These are phyloP conservation scores for Flaveria sonorensis DNA, from an alignment of 129 eudicot genomes.

Conservation along the genomic window DNA sequence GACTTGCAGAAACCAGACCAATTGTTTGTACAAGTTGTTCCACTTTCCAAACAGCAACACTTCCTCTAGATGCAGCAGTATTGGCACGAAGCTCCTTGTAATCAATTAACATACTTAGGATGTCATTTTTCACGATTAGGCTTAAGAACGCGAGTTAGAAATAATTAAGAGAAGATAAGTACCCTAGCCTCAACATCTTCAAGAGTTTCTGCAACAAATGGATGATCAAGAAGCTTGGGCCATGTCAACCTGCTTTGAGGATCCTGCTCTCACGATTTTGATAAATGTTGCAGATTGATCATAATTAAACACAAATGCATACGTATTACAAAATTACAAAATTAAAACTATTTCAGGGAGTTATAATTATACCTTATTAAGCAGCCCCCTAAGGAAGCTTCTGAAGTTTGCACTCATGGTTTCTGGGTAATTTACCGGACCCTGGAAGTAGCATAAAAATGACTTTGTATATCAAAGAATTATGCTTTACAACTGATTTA, in stretches of 20 bases:
- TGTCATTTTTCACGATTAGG: constrained; percentile 15
- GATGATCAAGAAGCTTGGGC: constrained; percentile 95
- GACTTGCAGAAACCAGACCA: constrained; percentile 45
- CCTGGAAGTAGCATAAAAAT: constrained; percentile 46
- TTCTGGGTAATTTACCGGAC: constrained; percentile 87
- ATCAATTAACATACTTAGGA: neutral
- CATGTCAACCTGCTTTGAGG: constrained; percentile 84
- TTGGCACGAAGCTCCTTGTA: constrained; percentile 61
- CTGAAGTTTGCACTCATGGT: constrained; percentile 77
- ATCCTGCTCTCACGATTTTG: constrained; percentile 50
- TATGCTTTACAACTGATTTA: neutral
- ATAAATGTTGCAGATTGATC: neutral
- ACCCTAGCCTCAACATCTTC: constrained; percentile 68
- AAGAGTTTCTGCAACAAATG: constrained; percentile 67
- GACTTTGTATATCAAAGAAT: neutral
- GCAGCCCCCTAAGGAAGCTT: constrained; percentile 86
- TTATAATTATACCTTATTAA: constrained; percentile 64
- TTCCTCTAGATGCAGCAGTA: constrained; percentile 54
- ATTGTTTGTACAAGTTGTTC: neutral
- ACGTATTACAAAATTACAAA: neutral
- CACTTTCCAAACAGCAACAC: constrained; percentile 35
- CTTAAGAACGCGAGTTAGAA: neutral
- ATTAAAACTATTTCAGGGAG: neutral
- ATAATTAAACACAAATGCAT: constrained; percentile 12
- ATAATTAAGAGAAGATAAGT: neutral